Conservation (phyloP, 805 yeast species). For the Cyberlindnera saturnus region DNA sequence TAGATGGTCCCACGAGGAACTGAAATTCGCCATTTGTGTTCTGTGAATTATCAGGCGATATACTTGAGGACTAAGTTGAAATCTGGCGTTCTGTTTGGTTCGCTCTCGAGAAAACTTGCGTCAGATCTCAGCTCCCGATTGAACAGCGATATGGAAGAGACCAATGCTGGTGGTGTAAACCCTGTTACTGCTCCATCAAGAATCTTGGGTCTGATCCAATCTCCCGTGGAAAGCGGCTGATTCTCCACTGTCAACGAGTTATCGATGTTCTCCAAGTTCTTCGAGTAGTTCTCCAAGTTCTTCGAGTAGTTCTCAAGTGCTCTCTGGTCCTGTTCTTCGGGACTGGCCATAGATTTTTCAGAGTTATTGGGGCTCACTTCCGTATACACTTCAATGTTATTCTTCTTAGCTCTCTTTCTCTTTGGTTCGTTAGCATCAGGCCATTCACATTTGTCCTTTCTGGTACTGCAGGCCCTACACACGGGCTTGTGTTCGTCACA, state of each 20-base stretch:
- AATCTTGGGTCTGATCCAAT: not conserved
- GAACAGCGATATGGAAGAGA: not conserved
- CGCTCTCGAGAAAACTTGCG: not conserved
- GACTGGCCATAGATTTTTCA: not conserved
- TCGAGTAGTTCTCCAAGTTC: slow-evolving; percentile 11
- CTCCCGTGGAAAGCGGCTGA: not conserved
- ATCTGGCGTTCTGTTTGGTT: not conserved
- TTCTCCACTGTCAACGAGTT: slow-evolving; percentile 3
- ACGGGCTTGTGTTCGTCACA: slow-evolving; percentile 49
- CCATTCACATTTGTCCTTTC: slow-evolving; percentile 9
- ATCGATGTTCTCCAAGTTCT: slow-evolving; percentile 12
- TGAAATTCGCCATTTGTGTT: slow-evolving; percentile 2
- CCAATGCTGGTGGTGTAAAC: not conserved
- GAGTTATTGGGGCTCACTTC: not conserved
- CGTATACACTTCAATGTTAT: no score
- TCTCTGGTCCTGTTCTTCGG: slow-evolving; percentile 1
- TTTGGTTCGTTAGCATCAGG: slow-evolving; percentile 6
- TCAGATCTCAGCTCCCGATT: not conserved
- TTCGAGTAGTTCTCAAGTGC: slow-evolving; percentile 11
- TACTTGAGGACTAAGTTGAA: not conserved
- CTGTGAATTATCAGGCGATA: not conserved
- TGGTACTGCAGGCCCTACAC: slow-evolving; percentile 5
- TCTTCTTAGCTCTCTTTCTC: not conserved
- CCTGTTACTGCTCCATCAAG: not conserved
- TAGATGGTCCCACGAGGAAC: slow-evolving; percentile 6